Base-by-base conservation (phyloP, 202 grass and related monocot genomes). In the Schoenoplectus triqueter region DNA sequence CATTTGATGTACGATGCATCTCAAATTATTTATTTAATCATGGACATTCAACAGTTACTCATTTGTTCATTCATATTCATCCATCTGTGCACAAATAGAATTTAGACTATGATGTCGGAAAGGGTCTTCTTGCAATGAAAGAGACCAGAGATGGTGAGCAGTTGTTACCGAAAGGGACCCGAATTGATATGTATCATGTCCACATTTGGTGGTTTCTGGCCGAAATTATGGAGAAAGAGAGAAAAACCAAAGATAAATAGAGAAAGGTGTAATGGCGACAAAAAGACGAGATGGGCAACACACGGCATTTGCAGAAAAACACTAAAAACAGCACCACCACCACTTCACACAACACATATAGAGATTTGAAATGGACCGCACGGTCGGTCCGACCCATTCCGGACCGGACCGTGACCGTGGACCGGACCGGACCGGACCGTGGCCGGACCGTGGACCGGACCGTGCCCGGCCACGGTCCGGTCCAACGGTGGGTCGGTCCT, bases 61-160 rank as follows among this genome's bases (percentile, higher is more conserved):
- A 78, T 74, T 74, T 17, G 19, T 10, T 48, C 1, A 22, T 42
- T 73, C 46, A 73, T 31, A 31, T 73, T 4, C 3, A 42, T 17
- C 22, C 13, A 59, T 78, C 51, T 40, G 20, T 76, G 19, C 3
- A 77, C 44, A 17, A 56, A 57, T 61, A 61, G 44, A 13, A 21
- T 79, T 78, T 17, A 60, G 56, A 78, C 14, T 78, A 44, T 78
- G 60, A 59, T 78, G 75, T 78, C 54, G 75, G 75, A 79, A 79
- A 44, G 14, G 7, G 14, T 45, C 55, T 44, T 52, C 18, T 51
- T 52, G 70, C 15, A 44, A 69, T 7, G 59, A 62, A 62, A 79
- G 75, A 18, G 75, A 78, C 74, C 13, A 10, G 54, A 79, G 55
- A 79, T 60, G 75, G 75, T 61, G 75, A 61, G 15, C 75, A 79